Conservation (phyloP, 768 basidiomycete species). For the Collybiopsis confluens region DNA sequence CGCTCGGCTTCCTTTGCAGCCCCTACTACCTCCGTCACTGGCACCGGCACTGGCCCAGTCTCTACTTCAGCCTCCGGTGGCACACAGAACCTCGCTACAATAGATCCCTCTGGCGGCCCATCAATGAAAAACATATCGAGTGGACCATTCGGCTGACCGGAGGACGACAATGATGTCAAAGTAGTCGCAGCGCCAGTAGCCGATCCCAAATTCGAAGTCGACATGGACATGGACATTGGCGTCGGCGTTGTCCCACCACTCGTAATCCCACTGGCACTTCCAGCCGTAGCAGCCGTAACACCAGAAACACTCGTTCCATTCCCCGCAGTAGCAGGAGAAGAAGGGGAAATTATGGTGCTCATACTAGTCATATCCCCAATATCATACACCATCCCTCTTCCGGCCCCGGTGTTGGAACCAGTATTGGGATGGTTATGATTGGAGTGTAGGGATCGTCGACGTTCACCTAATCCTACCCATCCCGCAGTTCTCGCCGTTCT, state of each 20-base stretch:
- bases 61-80: too few species aligned
- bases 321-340: too few species aligned
- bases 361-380: background rate
- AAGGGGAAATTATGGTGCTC: background rate
- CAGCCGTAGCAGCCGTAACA: too few species aligned
- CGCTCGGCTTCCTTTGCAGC: too few species aligned
- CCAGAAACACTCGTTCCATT: too few species aligned
- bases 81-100: background rate
- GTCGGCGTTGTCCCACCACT: too few species aligned
- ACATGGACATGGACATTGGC: too few species aligned
- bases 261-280: too few species aligned
- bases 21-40: background rate
- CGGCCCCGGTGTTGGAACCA: background rate
- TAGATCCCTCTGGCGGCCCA: constrained; percentile 5
- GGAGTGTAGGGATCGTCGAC: too few species aligned
- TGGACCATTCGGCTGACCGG: background rate
- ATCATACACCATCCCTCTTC: background rate
- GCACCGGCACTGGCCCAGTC: too few species aligned
- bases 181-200: background rate
- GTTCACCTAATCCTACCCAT: constrained; percentile 4
- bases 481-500: background rate
- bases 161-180: background rate
- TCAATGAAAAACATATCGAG: constrained; percentile 7
- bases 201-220: too few species aligned
- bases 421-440: too few species aligned